phyloP scores from a whole-genome alignment of 2,329 filamentous ascomycete species.

The Colletotrichum theobromicola region DNA sequence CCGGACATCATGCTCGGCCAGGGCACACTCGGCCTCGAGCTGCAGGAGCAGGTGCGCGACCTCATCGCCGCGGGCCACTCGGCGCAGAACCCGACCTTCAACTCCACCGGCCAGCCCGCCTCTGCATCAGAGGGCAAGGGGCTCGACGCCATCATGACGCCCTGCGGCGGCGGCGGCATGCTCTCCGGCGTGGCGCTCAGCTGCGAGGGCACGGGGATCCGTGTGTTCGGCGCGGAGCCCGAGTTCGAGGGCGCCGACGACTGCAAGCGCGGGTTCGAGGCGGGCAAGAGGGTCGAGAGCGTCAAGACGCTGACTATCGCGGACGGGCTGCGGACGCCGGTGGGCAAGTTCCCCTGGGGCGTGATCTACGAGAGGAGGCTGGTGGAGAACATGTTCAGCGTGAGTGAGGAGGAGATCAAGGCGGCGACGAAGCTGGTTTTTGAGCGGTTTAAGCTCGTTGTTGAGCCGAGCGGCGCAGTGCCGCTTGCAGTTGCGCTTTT shows the following conservation, averaged over 20 bases:
- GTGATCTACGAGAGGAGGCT: constrained; percentile 76
- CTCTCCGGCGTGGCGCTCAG: constrained; percentile 83
- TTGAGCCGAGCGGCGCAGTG: constrained; percentile 90
- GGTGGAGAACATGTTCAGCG: constrained; percentile 73
- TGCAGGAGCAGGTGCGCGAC: constrained; percentile 73
- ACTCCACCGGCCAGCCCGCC: not conserved
- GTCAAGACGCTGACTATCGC: constrained; percentile 85
- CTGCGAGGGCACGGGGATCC: constrained; percentile 71
- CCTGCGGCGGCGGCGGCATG: constrained; percentile 88
- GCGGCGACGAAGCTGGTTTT: constrained; percentile 77
- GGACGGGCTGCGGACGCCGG: constrained; percentile 85
- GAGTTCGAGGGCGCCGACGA: constrained; percentile 85
- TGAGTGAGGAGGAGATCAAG: constrained; percentile 83
- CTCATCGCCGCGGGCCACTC: constrained; percentile 44
- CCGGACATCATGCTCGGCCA: constrained; percentile 91
- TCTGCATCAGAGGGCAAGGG: constrained; percentile 27
- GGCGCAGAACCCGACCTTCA: constrained; percentile 3
- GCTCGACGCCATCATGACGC: constrained; percentile 78
- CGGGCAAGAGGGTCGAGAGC: constrained; percentile 65
- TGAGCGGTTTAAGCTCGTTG: constrained; percentile 88
- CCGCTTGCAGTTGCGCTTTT: constrained; percentile 81
- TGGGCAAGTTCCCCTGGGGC: constrained; percentile 77
- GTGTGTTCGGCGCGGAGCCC: constrained; percentile 89
- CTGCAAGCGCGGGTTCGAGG: constrained; percentile 71
- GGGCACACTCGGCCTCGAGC: constrained; percentile 86